Base-by-base conservation (phyloP, 2,329 filamentous ascomycete genomes). In the Colletotrichum brevisporum region DNA sequence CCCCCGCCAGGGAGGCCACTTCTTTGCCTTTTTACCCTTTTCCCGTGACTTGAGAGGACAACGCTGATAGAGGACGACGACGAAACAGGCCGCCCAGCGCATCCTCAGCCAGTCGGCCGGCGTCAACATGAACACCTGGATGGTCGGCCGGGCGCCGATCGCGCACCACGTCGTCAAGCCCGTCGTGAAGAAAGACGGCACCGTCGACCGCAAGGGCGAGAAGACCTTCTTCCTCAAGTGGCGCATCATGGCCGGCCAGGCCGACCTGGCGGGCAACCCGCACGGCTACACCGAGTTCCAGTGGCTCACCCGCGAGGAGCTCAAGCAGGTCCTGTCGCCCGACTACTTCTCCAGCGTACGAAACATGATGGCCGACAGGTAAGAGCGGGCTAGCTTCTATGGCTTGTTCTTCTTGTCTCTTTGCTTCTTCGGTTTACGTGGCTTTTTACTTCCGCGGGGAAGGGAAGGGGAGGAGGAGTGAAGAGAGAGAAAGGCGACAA, bases 61-160 rank as follows among this genome's bases (percentile, higher is more conserved):
- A 36, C 31, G n/a, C 31, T 41, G 16, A 52, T 45, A 31, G 24
- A 65, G 18, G 18, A 10, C 13, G 39, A 4, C 10, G 36, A 50
- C 10, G 21, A 12, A 5, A 61, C 75, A 99, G 96, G 91, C 93
- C 52, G 94, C 95, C 45, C 89, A 94, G 77, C 89, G 94, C 69
- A 90, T 94, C 63, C 86, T 98, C 26, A 85, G 91, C 60, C 87
- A 93, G 75, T 86, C 94, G 4, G 94, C 92, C 10, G 96, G 96
- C 67, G 83, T 93, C 70, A 97, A 99, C 86, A 98, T 99, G 95
- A 98, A 98, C 85, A 98, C 94, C 63, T 99, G 96, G 95, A 89
- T 98, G 74, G 93, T 99, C 59, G 95, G 94, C 70, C 94, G 94
- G 75, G 92, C 92, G 67, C 96, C 96, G 12, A 88, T 98, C 67